Evolutionary conservation across 805 yeast species (phyloP).

Genomic region (Brettanomyces nanus): DNA sequence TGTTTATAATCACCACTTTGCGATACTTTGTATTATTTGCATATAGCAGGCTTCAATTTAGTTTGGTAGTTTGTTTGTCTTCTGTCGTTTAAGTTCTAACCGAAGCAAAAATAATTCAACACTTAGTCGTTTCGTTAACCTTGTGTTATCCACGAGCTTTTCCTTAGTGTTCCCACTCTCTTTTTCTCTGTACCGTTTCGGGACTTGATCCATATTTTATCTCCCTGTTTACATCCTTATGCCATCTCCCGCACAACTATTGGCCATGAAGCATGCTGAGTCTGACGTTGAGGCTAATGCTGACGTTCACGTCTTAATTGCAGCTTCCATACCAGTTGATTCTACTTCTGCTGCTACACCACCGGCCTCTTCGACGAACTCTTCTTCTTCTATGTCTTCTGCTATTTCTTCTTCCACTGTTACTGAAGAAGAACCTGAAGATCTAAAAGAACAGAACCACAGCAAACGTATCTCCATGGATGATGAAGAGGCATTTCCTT

Average conservation of each 20-base stretch:
- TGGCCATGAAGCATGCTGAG: slow-evolving; percentile 29
- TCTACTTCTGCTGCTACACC: slow-evolving; percentile 6
- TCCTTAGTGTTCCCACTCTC: not conserved
- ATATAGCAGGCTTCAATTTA: too few species aligned
- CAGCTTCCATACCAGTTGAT: slow-evolving; percentile 9
- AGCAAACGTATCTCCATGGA: slow-evolving; percentile 31
- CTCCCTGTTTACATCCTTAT: slow-evolving; percentile 12
- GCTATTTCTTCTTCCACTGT: slow-evolving; percentile 4
- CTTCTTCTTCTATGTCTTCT: slow-evolving; percentile 5
- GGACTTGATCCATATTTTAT: not conserved
- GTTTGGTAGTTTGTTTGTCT: too few species aligned
- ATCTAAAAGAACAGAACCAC: not conserved
- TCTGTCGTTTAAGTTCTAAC: too few species aligned
- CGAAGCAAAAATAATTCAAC: too few species aligned
- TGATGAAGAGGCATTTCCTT: slow-evolving; percentile 53
- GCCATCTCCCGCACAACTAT: slow-evolving; percentile 33
- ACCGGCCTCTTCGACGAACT: slow-evolving; percentile 3
- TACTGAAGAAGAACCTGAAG: not conserved
- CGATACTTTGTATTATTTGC: too few species aligned
- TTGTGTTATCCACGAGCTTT: too few species aligned
- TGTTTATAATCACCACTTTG: too few species aligned
- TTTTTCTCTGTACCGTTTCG: not conserved
- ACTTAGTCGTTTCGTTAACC: too few species aligned
- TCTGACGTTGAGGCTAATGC: slow-evolving; percentile 10
- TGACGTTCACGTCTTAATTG: slow-evolving; percentile 9